phyloP scores from a whole-genome alignment of 2,329 filamentous ascomycete genomes.

The Trichophaea hybrida region DNA sequence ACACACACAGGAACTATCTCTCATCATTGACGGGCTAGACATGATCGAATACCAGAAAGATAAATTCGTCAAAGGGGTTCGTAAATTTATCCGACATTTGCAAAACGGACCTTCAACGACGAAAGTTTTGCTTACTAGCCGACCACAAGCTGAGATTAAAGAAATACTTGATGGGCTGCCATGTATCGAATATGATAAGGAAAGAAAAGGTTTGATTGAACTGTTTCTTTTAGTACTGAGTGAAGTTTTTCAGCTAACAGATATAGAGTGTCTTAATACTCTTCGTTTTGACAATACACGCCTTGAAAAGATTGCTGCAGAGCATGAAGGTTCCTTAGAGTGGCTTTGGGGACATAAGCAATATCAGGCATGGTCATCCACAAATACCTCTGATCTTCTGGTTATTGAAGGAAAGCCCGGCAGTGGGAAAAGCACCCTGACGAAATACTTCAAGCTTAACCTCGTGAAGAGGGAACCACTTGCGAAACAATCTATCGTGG shows the following conservation, averaged over 20 bases:
- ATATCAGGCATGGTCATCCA: too few relatives aligned
- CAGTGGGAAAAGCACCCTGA: too few relatives aligned
- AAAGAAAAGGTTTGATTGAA: neutral
- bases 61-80: too few relatives aligned
- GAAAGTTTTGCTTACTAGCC: neutral
- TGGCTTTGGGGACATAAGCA: too few relatives aligned
- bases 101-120: too few relatives aligned
- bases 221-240: too few relatives aligned
- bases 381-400: too few relatives aligned
- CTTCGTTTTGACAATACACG: neutral
- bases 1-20: neutral
- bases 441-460: too few relatives aligned
- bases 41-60: too few relatives aligned
- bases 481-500: neutral
- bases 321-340: neutral
- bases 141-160: neutral
- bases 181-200: neutral
- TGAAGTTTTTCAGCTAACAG: too few relatives aligned
- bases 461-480: neutral
- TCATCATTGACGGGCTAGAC: neutral
- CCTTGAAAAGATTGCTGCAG: neutral
- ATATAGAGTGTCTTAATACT: neutral
- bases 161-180: neutral
- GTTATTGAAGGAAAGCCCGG: too few relatives aligned
- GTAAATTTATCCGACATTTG: too few relatives aligned